Conservation (phyloP, 306 rosid genomes). For the Arachis hypogaea region DNA sequence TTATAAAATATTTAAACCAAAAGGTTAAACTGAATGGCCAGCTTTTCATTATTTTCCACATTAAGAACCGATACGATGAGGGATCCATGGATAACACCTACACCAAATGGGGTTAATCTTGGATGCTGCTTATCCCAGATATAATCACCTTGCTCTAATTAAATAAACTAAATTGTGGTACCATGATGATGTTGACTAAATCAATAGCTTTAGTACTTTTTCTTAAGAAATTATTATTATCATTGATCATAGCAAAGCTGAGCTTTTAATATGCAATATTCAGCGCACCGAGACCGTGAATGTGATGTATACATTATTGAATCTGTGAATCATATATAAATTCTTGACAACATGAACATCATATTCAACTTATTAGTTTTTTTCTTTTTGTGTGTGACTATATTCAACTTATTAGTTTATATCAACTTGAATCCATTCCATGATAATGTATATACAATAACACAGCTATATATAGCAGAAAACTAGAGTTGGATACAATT, state of each 20-base stretch:
- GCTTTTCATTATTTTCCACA: no score
- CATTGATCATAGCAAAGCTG: slow-evolving; percentile 10
- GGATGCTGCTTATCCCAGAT: not conserved
- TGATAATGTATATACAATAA: not conserved
- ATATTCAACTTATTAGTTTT: no score
- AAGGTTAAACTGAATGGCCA: not conserved
- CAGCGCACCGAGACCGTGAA: slow-evolving; percentile 35
- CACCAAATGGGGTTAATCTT: not conserved
- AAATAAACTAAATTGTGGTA: not conserved
- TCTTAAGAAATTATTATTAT: not conserved
- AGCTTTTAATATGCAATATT: slow-evolving; percentile 3
- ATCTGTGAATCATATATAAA: no score
- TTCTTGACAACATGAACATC: not conserved
- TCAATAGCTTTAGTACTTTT: not conserved
- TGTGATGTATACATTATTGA: not conserved
- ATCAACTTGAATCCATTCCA: not conserved
- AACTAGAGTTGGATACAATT: not conserved
- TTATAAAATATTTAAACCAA: no score
- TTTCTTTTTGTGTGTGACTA: no score
- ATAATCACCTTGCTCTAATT: not conserved
- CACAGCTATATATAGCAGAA: not conserved
- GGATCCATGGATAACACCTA: not conserved
- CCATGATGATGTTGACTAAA: slow-evolving; percentile 24
- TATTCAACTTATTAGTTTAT: slow-evolving; percentile 29
- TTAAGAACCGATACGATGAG: not conserved